Percentiles rank a stretch among this genome's conserved stretches.
Evolutionary conservation across 208 protist species (phyloP).

Genomic region (Balamuthia mandrillaris): DNA sequence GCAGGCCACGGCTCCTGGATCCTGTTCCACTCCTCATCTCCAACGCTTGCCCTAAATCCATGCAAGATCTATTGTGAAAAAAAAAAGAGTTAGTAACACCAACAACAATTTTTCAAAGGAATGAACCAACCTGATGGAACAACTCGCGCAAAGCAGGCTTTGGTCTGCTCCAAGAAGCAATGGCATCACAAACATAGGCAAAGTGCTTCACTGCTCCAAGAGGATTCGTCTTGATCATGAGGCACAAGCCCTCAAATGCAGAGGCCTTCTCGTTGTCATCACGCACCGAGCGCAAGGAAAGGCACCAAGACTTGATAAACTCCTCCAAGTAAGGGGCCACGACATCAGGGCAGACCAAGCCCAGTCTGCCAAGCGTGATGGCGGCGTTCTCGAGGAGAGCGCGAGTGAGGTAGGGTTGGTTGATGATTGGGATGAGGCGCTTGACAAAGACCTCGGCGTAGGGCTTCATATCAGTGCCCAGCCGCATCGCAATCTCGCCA

Average conservation of each 20-base stretch:
- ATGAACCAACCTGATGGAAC: constrained; percentile 42
- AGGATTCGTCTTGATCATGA: constrained; percentile 57
- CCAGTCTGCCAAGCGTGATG: constrained; percentile 75
- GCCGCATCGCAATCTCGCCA: constrained; percentile 70
- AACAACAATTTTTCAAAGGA: constrained; percentile 44
- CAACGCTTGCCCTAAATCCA: constrained; percentile 42
- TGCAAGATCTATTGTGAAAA: too few relatives aligned
- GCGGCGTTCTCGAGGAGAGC: constrained; percentile 71
- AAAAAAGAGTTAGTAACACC: too few relatives aligned
- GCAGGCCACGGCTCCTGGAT: constrained; percentile 16
- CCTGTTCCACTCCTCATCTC: constrained; percentile 1
- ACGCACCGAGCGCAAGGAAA: constrained; percentile 45
- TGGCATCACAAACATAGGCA: constrained; percentile 55
- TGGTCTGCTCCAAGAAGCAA: constrained; percentile 56
- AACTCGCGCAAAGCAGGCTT: constrained; percentile 18
- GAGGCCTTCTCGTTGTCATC: constrained; percentile 72
- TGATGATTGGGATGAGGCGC: constrained; percentile 67
- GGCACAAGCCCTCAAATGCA: constrained; percentile 57
- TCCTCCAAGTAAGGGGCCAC: constrained; percentile 54
- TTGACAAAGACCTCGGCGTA: constrained; percentile 49
- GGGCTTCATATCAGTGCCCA: constrained; percentile 50
- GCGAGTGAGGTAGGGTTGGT: constrained; percentile 16
- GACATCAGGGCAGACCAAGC: constrained; percentile 51
- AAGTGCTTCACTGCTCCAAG: constrained; percentile 44
- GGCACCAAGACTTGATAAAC: constrained; percentile 71